Conservation (phyloP, 2,329 filamentous ascomycete genomes). For the Ophiognomonia clavigignenti-juglandacearum region DNA sequence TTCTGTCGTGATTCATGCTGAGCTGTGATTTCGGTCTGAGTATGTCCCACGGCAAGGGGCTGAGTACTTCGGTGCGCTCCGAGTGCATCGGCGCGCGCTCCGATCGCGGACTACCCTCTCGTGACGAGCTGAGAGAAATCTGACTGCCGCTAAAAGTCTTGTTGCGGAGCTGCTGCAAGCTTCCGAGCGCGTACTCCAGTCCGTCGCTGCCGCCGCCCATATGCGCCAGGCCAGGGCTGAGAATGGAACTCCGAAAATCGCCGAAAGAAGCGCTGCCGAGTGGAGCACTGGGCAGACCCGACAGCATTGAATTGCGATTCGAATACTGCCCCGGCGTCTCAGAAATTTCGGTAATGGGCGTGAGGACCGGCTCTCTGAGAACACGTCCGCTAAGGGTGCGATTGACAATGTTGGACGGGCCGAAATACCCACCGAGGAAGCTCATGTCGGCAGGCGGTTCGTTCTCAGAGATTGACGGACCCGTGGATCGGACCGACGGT, state of each 20-base stretch:
- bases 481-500: conserved; percentile 32
- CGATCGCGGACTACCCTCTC: conserved; percentile 45
- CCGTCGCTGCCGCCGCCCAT: conserved; percentile 63
- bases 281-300: conserved; percentile 45
- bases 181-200: conserved; percentile 64
- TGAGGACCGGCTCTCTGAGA: conserved; percentile 82
- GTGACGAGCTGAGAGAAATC: conserved; percentile 60
- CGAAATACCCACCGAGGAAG: conserved; percentile 77
- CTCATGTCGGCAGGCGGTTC: conserved; percentile 27
- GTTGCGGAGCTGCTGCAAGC: conserved; percentile 67
- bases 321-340: conserved; percentile 68
- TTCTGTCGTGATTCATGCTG: too few relatives aligned
- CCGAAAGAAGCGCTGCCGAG: conserved; percentile 24
- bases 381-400: conserved; percentile 69
- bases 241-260: conserved; percentile 46
- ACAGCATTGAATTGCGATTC: conserved; percentile 86
- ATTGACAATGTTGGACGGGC: conserved; percentile 59
- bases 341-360: conserved; percentile 91
- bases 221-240: conserved; percentile 73
- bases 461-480: conserved; percentile 14
- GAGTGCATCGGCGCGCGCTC: conserved; percentile 33
- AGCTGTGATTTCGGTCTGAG: too few relatives aligned
- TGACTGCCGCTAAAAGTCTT: conserved; percentile 80
- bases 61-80: conserved; percentile 38
- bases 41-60: conserved; percentile 31